Evolutionary conservation across 2,329 filamentous ascomycete genomes (phyloP), one percentile per base, ranked within the genome.

Genomic region (Ceratocystis alfenasii): DNA sequence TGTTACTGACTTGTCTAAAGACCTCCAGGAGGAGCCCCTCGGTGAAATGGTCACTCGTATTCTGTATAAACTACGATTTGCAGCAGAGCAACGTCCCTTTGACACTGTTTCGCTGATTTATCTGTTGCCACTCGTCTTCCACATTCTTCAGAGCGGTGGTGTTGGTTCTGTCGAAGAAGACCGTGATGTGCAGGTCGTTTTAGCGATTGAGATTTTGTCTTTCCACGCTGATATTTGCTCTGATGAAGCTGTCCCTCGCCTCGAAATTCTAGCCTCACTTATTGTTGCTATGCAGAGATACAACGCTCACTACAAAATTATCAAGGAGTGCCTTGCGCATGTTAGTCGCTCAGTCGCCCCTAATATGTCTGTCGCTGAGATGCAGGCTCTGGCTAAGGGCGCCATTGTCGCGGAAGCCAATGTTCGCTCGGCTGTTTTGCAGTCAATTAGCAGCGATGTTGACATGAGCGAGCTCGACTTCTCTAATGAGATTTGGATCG

Each of bases 41-140:
- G 89, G 90, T 65, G 85, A 87, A 66, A 83, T 97, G 12, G 81
- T 96, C 12, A 96, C 93, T 2, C 84, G 94, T 74, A 85, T 97
- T 1, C 78, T 99, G 4, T 97, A 97, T 74, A 87, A 93, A 61
- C 79, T 99, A 64, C 87, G 92, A 17, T 96, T 96, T 74, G 83
- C 92, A 46, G 88, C 89, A 64, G 94, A 97, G 74, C 93, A 97
- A 74, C 85, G 92, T n/a, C 91, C 93, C 0, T 91, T 99, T 70
- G 94, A 99, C 73, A 81, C 85, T 2, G 87, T 94, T 3, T 93
- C 93, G 0, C 79, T 97, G 28, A 90, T 89, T 66, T 99, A 97
- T 73, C 84, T 91, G 63, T 78, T 97, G 36, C 90, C 93, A 0
- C 80, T 99, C 17, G 76, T 96, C 2, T 86, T 95, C 70, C 77